Conservation (phyloP, 2,329 filamentous ascomycete genomes). For the Monilinia polystroma region DNA sequence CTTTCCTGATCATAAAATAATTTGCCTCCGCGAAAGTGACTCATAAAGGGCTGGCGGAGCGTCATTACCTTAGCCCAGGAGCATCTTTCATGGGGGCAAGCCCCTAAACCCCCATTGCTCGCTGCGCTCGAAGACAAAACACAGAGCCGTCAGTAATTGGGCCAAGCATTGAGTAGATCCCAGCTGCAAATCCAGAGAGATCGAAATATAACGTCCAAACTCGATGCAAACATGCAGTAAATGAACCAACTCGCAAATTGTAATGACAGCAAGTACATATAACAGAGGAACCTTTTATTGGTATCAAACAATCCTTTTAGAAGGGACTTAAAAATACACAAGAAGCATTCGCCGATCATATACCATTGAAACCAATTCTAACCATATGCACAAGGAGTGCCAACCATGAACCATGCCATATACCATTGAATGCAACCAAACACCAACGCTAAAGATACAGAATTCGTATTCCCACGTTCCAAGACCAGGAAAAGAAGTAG, state of each 20-base stretch:
- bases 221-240: not conserved
- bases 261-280: not conserved
- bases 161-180: not conserved
- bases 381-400: not conserved
- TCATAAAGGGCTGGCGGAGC: too few relatives aligned
- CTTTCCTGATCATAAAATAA: not conserved
- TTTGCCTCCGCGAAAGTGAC: too few relatives aligned
- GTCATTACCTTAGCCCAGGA: not conserved
- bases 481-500: not conserved
- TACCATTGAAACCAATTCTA: not conserved
- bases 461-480: not conserved
- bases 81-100: not conserved
- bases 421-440: slow-evolving; percentile 5
- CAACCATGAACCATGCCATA: not conserved
- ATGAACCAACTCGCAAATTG: not conserved
- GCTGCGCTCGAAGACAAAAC: not conserved
- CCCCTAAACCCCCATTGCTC: not conserved
- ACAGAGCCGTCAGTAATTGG: not conserved
- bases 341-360: not conserved
- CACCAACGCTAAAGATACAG: slow-evolving; percentile 13
- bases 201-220: not conserved
- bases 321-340: not conserved
- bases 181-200: not conserved
- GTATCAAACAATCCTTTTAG: not conserved
- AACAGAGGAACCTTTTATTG: not conserved